phyloP scores from a whole-genome alignment of 106 monocot genomes.

The Vanilla planifolia region DNA sequence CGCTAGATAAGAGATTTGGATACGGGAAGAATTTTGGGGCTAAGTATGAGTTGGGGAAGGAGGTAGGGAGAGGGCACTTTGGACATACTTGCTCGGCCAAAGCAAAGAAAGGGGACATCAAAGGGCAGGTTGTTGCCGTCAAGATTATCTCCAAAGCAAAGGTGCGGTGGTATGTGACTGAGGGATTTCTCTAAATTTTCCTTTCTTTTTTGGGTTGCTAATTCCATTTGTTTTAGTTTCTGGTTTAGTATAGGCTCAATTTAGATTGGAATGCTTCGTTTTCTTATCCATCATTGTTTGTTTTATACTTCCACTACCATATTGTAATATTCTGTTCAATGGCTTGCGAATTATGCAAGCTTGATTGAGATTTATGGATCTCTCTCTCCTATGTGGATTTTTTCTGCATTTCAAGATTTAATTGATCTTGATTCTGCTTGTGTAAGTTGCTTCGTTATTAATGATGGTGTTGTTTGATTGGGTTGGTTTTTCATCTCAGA shows the following conservation, averaged over 20 bases:
- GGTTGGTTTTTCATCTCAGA: not conserved
- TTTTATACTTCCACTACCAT: slow-evolving; percentile 6
- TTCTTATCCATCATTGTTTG: not conserved
- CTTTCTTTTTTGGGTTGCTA: no score
- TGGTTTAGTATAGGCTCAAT: no score
- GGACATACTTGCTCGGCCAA: slow-evolving; percentile 66
- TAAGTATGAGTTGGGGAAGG: slow-evolving; percentile 73
- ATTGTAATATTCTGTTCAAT: not conserved
- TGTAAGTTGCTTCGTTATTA: no score
- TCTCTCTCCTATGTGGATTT: not conserved
- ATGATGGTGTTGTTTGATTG: not conserved
- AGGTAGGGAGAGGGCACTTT: slow-evolving; percentile 75
- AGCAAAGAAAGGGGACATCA: slow-evolving; percentile 64
- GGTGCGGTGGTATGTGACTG: slow-evolving; percentile 39
- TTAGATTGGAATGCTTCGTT: no score
- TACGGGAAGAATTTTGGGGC: slow-evolving; percentile 59
- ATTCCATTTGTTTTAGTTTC: no score
- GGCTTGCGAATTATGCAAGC: not conserved
- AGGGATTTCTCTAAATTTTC: slow-evolving; percentile 9
- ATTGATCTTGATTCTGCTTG: no score
- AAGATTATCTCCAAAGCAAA: slow-evolving; percentile 81
- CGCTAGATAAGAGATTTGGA: slow-evolving; percentile 71
- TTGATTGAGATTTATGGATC: not conserved
- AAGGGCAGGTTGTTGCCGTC: slow-evolving; percentile 58
- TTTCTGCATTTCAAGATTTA: not conserved